Evolutionary conservation across 169 alveolate species (phyloP).

Genomic region (Eimeria necatrix): DNA sequence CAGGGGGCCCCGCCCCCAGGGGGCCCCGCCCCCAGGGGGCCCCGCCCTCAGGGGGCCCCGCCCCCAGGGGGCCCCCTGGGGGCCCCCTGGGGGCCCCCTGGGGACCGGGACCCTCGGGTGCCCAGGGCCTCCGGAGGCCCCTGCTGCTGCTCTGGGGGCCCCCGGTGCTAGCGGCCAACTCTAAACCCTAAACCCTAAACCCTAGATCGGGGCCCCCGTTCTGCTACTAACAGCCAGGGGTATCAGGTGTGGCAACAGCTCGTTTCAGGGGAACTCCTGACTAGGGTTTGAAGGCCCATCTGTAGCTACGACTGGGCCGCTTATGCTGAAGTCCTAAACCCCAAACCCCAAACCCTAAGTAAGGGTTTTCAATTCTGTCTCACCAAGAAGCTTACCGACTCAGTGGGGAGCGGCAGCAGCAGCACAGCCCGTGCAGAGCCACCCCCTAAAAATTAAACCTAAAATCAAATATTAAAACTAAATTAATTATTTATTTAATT

Average conservation of each 20-base stretch:
- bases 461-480: not conserved
- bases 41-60: no score
- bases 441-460: not conserved
- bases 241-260: not conserved
- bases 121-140: no score
- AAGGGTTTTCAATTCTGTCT: not conserved
- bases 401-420: conserved; percentile 42
- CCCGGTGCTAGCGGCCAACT: not conserved
- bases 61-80: no score
- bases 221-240: not conserved
- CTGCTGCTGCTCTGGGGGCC: no score
- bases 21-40: no score
- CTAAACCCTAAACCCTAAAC: conserved; percentile 39
- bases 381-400: not conserved
- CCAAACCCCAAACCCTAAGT: conserved; percentile 27
- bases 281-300: not conserved
- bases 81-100: no score
- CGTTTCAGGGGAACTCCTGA: not conserved
- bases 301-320: no score
- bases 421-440: not conserved
- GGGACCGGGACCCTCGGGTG: no score
- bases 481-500: no score
- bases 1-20: no score
- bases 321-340: not conserved
- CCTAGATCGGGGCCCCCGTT: not conserved